These are phyloP conservation scores for Skeletonema marinoi DNA, from an alignment of 108 stramenopile species.

Conservation along the genomic window DNA sequence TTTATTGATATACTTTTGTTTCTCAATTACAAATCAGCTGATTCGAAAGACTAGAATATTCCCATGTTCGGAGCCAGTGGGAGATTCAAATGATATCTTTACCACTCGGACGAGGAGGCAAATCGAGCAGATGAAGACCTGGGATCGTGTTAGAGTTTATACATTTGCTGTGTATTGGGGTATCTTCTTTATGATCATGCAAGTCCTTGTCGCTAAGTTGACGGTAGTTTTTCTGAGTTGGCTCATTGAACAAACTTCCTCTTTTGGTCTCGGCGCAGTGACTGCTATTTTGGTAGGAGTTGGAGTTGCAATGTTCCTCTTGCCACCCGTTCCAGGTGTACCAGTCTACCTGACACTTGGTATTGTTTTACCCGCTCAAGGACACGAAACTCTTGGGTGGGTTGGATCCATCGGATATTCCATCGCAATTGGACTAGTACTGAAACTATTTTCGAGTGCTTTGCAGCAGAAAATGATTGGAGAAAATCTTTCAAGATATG, in stretches of 20 bases:
- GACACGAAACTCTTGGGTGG: conserved; percentile 39
- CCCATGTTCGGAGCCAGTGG: conserved; percentile 28
- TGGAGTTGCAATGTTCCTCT: conserved; percentile 54
- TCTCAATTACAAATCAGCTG: conserved; percentile 47
- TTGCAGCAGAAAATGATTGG: conserved; percentile 69
- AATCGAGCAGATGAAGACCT: conserved; percentile 29
- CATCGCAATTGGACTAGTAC: conserved; percentile 27
- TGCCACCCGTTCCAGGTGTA: conserved; percentile 69
- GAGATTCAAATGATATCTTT: conserved; percentile 17
- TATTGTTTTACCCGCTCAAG: conserved; percentile 49
- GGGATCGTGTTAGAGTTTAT: conserved; percentile 49
- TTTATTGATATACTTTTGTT: conserved; percentile 33
- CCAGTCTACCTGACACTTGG: conserved; percentile 65
- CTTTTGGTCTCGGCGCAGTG: conserved; percentile 31
- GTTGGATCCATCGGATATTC: conserved; percentile 50
- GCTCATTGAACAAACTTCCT: conserved; percentile 37
- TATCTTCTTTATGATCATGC: conserved; percentile 43
- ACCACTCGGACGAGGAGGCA: conserved; percentile 37
- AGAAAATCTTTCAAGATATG: conserved; percentile 42
- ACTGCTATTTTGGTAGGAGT: conserved; percentile 47
- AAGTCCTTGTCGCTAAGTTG: conserved; percentile 52
- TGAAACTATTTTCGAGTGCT: conserved; percentile 59
- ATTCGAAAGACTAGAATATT: conserved; percentile 28
- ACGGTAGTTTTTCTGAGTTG: conserved; percentile 55
- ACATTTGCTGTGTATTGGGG: conserved; percentile 57